Conservation (phyloP, 441 rosid species). For the Pelargonium australe region DNA sequence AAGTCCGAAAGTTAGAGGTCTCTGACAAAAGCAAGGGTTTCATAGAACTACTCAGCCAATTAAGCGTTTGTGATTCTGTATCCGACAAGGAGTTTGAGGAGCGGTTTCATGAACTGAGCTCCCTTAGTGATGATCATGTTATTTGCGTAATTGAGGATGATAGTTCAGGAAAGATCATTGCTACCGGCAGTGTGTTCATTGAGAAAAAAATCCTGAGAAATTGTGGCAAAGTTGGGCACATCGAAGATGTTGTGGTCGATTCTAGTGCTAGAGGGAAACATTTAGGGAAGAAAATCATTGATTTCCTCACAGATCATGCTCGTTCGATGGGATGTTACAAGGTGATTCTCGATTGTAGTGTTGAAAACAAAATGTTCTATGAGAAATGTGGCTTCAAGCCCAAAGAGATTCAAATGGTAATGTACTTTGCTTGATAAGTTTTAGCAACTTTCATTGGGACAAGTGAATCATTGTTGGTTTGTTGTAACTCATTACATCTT, state of each 20-base stretch:
- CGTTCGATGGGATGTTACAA: slow-evolving; percentile 65
- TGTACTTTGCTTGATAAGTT: slow-evolving; percentile 43
- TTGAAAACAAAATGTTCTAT: slow-evolving; percentile 52
- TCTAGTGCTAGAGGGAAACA: slow-evolving; percentile 52
- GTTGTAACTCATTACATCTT: no score
- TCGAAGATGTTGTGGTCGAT: slow-evolving; percentile 85
- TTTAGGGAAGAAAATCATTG: slow-evolving; percentile 59
- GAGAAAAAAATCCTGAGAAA: slow-evolving; percentile 84
- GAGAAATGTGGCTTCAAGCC: slow-evolving; percentile 71
- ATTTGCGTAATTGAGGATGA: slow-evolving; percentile 78
- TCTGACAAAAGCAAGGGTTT: slow-evolving; percentile 73
- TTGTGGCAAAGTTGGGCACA: slow-evolving; percentile 79
- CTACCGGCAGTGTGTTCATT: slow-evolving; percentile 63
- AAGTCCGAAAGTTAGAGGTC: slow-evolving; percentile 54
- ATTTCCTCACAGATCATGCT: slow-evolving; percentile 53
- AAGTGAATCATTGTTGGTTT: no score
- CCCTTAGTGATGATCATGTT: slow-evolving; percentile 65
- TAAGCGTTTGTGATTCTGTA: slow-evolving; percentile 49
- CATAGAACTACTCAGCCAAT: slow-evolving; percentile 66
- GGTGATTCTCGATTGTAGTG: slow-evolving; percentile 72
- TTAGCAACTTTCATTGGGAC: no score
- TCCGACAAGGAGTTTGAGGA: slow-evolving; percentile 62
- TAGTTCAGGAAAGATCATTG: slow-evolving; percentile 42
- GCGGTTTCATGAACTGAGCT: slow-evolving; percentile 55
- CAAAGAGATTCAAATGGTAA: slow-evolving; percentile 72